Evolutionary conservation across 1,284 basidiomycete species (phyloP), one percentile per base, ranked within the genome.

Genomic region (Tetrapyrgos nigripes): DNA sequence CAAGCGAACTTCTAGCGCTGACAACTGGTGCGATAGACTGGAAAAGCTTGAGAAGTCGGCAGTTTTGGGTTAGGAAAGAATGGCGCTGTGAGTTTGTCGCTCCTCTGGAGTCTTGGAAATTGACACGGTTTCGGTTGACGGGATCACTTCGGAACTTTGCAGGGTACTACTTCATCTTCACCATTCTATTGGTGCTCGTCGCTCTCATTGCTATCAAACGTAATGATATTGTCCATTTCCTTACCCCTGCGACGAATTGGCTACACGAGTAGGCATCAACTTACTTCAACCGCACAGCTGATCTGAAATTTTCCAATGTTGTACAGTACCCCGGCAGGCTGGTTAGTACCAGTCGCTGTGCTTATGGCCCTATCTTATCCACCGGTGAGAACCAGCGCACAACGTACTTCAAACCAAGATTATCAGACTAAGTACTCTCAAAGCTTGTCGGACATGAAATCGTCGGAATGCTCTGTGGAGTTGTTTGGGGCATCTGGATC

Each of bases 361-460:
- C 23, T 58, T 1, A 49, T 58, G 17, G 46, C 49, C 9, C 35
- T 58, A 8, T 58, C 57, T 48, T 58, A 53, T 43, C 57, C 57
- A 24, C 57, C 57, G n/a, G 54, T 56, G 24, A n/a, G 47, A 50
- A 17, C 23, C 23, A 14, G 24, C 27, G 44, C 45, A 19, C 6
- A 21, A 24, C 4, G n/a, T n/a, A n/a, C n/a, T n/a, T n/a, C n/a
- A n/a, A n/a, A 23, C 31, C 19, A 21, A 14, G 13, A 1, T 26
- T 23, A 24, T 31, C n/a, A 33, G n/a, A 29, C 31, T 43, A n/a
- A 53, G 4, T 26, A 9, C 23, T n/a, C 14, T 9, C 29, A 13
- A 29, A 76, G 73, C 68, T 82, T 8, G 81, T 83, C 51, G 82
- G 82, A 2, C 83, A 85, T 52, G 85, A 87, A 69, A 78, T 87